Conservation (phyloP, 2,329 filamentous ascomycete species). For the Trichoderma hamatum region DNA sequence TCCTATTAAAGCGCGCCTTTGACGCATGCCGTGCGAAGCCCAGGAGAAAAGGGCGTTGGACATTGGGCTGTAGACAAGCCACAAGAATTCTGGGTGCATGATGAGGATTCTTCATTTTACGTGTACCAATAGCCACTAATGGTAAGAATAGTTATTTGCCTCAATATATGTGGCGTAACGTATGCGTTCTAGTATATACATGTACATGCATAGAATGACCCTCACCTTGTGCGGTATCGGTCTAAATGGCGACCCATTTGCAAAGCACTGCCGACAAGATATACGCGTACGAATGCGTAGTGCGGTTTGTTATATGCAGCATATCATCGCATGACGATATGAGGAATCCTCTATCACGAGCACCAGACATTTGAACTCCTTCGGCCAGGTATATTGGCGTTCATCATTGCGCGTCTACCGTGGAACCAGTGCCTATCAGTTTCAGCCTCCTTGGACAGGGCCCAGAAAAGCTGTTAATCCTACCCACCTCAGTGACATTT, state of each 20-base stretch:
- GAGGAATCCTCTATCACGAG: background rate
- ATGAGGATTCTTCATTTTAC: background rate
- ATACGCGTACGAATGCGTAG: constrained; percentile 9
- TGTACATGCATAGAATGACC: background rate
- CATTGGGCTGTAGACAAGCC: background rate
- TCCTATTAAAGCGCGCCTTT: constrained; percentile 14
- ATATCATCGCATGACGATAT: background rate
- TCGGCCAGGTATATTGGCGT: background rate
- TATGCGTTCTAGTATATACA: background rate
- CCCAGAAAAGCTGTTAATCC: background rate
- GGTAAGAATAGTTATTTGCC: too few relatives aligned
- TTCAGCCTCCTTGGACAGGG: background rate
- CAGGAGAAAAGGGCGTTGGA: background rate
- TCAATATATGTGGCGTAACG: background rate
- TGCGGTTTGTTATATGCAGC: too few relatives aligned
- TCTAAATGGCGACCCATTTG: background rate
- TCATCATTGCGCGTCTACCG: background rate
- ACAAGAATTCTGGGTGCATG: background rate
- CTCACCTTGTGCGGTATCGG: background rate
- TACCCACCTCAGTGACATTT: background rate
- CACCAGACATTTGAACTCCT: background rate
- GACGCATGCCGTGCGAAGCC: constrained; percentile 14
- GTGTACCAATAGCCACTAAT: background rate
- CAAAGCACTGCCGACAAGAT: constrained; percentile 1
- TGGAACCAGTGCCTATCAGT: background rate